Conservation (phyloP, 441 rosid species). For the Jatropha multifida region DNA sequence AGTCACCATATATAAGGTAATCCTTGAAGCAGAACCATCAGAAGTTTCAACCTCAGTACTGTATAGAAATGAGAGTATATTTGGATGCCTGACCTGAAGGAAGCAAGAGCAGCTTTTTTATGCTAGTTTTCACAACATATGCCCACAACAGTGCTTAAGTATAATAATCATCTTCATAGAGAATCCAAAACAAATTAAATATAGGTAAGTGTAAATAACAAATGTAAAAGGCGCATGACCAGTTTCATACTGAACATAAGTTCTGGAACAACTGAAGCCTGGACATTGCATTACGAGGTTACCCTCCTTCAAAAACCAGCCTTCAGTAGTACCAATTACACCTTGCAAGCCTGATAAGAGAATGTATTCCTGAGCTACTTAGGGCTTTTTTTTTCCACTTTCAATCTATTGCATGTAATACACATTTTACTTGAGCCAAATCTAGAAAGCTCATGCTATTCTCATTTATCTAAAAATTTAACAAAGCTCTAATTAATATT, state of each 20-base stretch:
- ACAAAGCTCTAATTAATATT: not conserved
- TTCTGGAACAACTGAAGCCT: not conserved
- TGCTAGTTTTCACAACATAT: not conserved
- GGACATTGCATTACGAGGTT: not conserved
- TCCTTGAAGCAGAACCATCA: conserved; percentile 68
- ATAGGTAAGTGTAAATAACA: not conserved
- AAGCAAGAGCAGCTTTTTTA: conserved; percentile 12
- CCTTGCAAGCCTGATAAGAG: not conserved
- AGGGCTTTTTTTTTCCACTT: not conserved
- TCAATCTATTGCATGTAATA: not conserved
- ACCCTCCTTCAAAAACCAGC: not conserved
- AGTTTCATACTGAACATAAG: not conserved
- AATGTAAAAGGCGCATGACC: not conserved
- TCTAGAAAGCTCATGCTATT: not conserved
- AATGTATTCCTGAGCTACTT: not conserved
- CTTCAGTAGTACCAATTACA: not conserved
- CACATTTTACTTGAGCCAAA: not conserved
- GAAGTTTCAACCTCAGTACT: conserved; percentile 86
- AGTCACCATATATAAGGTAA: conserved; percentile 88
- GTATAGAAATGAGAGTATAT: conserved; percentile 86
- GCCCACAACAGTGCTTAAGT: not conserved
- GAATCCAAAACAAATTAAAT: not conserved
- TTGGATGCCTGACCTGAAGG: conserved; percentile 96
- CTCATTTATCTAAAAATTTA: not conserved
- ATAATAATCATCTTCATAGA: not conserved